Evolutionary conservation across 768 basidiomycete genomes (phyloP).

Genomic region (Amanita jacksonii): DNA sequence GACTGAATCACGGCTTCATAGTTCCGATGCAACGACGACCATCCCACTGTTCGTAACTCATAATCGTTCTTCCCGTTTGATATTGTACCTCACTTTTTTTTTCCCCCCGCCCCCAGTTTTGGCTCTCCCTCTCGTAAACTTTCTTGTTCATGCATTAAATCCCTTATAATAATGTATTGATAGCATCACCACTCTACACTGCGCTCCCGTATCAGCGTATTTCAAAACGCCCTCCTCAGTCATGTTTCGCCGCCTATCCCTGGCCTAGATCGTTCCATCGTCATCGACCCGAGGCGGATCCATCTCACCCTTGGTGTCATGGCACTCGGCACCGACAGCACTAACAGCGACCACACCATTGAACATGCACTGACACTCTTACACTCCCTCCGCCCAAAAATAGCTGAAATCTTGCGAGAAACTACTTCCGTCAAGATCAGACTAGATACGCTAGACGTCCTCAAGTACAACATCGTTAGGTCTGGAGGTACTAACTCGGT

Average conservation of each 20-base stretch:
- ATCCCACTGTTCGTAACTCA: conserved; percentile 2
- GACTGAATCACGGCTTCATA: no score
- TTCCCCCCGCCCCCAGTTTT: conserved; percentile 16
- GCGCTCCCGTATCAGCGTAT: conserved; percentile 24
- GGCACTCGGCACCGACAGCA: conserved; percentile 32
- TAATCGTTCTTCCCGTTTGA: conserved; percentile 1
- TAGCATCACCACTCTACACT: conserved; percentile 28
- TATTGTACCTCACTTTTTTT: no score
- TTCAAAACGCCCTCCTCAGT: conserved; percentile 35
- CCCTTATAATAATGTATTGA: no score
- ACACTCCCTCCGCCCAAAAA: conserved; percentile 27
- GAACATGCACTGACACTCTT: conserved; percentile 34
- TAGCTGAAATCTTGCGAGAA: conserved; percentile 30
- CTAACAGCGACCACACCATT: no score
- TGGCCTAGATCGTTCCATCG: conserved; percentile 53
- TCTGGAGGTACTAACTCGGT: conserved; percentile 14
- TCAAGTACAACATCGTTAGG: conserved; percentile 21
- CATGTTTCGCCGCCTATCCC: conserved; percentile 20
- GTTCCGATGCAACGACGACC: no score
- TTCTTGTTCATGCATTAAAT: not conserved
- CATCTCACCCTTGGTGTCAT: conserved; percentile 74
- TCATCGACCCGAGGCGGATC: conserved; percentile 48
- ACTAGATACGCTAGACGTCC: conserved; percentile 41
- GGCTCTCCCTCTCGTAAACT: conserved; percentile 23
- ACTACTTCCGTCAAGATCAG: conserved; percentile 20